Percentiles rank a stretch among this genome's conserved stretches.
Evolutionary conservation across 2,329 filamentous ascomycete species (phyloP).

Genomic region (Colletotrichum cereale): DNA sequence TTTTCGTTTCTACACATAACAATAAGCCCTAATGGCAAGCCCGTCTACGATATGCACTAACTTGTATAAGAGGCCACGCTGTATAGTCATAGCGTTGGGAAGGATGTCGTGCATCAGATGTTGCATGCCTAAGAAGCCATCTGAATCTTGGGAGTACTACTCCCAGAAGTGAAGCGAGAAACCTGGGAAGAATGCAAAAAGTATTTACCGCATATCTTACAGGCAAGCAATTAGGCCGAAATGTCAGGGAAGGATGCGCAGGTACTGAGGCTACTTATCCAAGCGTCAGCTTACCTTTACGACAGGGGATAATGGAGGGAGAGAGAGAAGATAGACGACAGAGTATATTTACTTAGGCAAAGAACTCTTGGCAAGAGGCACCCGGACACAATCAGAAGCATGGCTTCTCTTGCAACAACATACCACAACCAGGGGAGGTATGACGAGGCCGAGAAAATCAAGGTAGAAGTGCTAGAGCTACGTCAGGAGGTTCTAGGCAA

Average conservation of each 20-base stretch:
- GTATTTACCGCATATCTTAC: background rate
- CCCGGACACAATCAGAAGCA: no score
- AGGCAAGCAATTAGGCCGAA: background rate
- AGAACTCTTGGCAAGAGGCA: background rate
- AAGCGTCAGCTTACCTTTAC: background rate
- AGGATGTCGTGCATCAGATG: no score
- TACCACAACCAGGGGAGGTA: no score
- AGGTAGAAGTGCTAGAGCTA: no score
- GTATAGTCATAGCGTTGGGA: no score
- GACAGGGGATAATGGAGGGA: background rate
- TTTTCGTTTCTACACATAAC: background rate
- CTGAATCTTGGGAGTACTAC: no score
- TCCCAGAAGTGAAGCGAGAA: background rate
- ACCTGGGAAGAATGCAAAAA: background rate
- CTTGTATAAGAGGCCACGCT: background rate
- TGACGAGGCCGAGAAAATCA: no score
- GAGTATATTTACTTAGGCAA: background rate
- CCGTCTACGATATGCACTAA: background rate
- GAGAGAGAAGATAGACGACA: rapidly evolving
- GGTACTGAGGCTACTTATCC: background rate
- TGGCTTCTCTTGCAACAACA: no score
- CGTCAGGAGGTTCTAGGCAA: no score
- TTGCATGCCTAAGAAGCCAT: background rate
- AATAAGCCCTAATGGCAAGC: background rate
- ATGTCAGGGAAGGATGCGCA: background rate